A percentile compares a stretch with the other conserved stretches of the same genome.
Conservation (phyloP, 495 filamentous ascomycete species). For the Aspergillus biplanus region DNA sequence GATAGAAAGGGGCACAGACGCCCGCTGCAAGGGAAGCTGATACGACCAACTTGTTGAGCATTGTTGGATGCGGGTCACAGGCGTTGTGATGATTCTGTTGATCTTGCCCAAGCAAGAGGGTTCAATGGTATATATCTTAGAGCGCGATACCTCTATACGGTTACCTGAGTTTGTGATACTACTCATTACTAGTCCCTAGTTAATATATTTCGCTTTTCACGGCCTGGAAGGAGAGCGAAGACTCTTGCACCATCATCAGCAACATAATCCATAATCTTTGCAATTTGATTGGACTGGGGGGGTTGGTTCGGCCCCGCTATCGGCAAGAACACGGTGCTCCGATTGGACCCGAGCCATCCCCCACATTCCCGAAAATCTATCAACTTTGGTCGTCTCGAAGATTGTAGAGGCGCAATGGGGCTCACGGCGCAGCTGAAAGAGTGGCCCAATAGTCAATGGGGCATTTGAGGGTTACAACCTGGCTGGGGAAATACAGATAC, state of each 20-base stretch:
- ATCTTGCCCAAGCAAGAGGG: not conserved
- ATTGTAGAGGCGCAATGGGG: constrained; percentile 31
- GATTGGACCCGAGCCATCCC: constrained; percentile 11
- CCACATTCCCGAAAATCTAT: not conserved
- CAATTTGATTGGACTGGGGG: not conserved
- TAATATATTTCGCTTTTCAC: not conserved
- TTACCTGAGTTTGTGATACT: too few relatives aligned
- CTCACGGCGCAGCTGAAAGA: constrained; percentile 21
- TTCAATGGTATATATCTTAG: not conserved
- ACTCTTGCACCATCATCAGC: not conserved
- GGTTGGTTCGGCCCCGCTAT: not conserved
- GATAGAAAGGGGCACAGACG: constrained; percentile 13
- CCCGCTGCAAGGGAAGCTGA: constrained; percentile 8
- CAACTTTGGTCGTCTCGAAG: constrained; percentile 22
- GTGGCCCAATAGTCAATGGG: constrained; percentile 30
- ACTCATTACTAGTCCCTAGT: not conserved
- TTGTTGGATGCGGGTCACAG: not conserved
- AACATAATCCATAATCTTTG: not conserved
- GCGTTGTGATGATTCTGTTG: not conserved
- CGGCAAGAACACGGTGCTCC: not conserved
- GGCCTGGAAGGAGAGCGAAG: not conserved
- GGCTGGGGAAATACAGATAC: constrained; percentile 26
- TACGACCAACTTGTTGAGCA: constrained; percentile 1
- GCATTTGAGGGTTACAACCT: constrained; percentile 37
- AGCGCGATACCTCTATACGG: too few relatives aligned